These are phyloP conservation scores for Thermomucor indicae-seudaticae DNA, from an alignment of 371 early-diverging fungal species.

Conservation along the genomic window DNA sequence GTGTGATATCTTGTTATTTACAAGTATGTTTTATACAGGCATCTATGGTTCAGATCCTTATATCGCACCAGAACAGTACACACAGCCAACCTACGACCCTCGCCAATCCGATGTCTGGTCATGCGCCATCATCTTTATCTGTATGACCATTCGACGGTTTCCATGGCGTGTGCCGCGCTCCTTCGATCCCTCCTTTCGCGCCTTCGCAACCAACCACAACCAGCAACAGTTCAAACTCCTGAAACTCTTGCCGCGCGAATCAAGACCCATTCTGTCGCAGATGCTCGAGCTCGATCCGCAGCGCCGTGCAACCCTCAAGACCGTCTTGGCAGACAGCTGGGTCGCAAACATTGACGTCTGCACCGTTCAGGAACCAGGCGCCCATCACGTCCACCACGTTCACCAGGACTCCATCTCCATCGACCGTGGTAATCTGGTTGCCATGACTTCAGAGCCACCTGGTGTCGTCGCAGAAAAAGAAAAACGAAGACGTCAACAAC, in stretches of 20 bases:
- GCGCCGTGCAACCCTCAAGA: constrained; percentile 38
- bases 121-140: constrained; percentile 73
- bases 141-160: constrained; percentile 72
- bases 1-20: background rate
- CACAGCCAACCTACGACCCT: constrained; percentile 56
- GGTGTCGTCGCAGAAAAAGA: constrained; percentile 44
- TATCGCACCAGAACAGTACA: constrained; percentile 89
- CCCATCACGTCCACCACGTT: constrained; percentile 48
- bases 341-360: constrained; percentile 57
- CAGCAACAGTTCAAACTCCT: constrained; percentile 41
- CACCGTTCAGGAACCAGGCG: constrained; percentile 31
- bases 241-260: constrained; percentile 46
- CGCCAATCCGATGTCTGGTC: constrained; percentile 76
- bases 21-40: background rate
- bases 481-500: constrained; percentile 15
- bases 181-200: constrained; percentile 54
- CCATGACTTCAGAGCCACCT: constrained; percentile 39
- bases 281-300: constrained; percentile 52
- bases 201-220: constrained; percentile 38
- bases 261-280: constrained; percentile 39
- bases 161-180: constrained; percentile 67
- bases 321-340: constrained; percentile 47
- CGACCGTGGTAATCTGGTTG: constrained; percentile 35
- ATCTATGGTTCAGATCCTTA: constrained; percentile 76
- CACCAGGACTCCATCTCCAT: constrained; percentile 9